Evolutionary conservation across 345 rosid genomes (phyloP), one percentile per base, ranked within the genome.

Genomic region (Pelargonium nanum): DNA sequence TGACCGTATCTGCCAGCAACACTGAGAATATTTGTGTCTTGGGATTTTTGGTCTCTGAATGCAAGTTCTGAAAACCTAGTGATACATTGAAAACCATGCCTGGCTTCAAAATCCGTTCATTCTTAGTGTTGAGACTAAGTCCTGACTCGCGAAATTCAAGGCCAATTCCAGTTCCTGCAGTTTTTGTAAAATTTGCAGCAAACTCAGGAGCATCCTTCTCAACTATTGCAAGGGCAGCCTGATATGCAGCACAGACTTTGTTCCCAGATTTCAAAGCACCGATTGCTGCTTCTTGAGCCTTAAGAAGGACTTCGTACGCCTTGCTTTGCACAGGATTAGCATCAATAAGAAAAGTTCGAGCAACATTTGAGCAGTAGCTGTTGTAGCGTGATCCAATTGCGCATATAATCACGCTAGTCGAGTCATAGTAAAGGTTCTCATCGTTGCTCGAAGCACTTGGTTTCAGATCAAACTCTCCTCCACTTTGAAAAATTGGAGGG

Each of bases 121-220:
- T 89, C 81, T 84, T 92, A 20, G 82, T 81, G 72, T 87, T 89
- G 48, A 89, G 83, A 76, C 69, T 82, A 30, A 89, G 71, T 17
- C 97, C 97, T 0, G 91, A 84, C 83, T 92, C 97, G 20, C 97
- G 86, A 69, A 89, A 89, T 72, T 89, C 98, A 53, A 92, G 97
- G 59, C 97, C 99, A 6, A 92, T 85, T 59, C 99, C 96, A n/a
- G 99, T 92, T 70, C 97, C 99, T 30, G 98, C 99, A 73, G 91
- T 76, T 80, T 81, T 89, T 10, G 97, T 92, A 58, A 92, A 64
- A 72, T 84, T 80, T 30, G 83, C 78, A 59, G 72, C 69, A 57
- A 89, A 70, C 61, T 89, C 89, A 28, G 97, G 97, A 10, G 91
- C 87, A 60, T 87, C 93, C 60, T 78, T 85, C 78, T 89, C 85